Evolutionary conservation across 768 basidiomycete species (phyloP).

Genomic region (Zangia roseola): DNA sequence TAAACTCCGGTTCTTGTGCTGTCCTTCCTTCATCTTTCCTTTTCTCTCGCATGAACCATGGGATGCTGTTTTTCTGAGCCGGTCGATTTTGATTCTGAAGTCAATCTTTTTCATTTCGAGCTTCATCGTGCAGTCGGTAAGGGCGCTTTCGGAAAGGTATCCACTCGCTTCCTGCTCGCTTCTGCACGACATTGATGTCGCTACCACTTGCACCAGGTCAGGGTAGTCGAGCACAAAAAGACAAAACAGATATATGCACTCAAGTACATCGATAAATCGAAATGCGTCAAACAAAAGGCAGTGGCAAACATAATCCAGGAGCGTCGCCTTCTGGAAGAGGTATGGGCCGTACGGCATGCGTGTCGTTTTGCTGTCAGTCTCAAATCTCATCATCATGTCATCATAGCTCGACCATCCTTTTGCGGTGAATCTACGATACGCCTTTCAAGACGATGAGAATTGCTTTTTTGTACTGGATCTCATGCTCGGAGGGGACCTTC

Average conservation of each 20-base stretch:
- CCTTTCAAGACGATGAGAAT: slow-evolving; percentile 96
- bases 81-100: slow-evolving; percentile 81
- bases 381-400: not conserved
- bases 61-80: slow-evolving; percentile 66
- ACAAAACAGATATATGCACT: slow-evolving; percentile 90
- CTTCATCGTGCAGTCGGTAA: slow-evolving; percentile 94
- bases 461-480: slow-evolving; percentile 98
- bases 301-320: slow-evolving; percentile 94
- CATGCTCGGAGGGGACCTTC: slow-evolving; percentile 93
- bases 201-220: slow-evolving; percentile 55
- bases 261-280: slow-evolving; percentile 97
- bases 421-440: slow-evolving; percentile 87
- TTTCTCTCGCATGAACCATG: slow-evolving; percentile 48
- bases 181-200: slow-evolving; percentile 5
- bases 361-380: slow-evolving; percentile 2
- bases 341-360: slow-evolving; percentile 37
- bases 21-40: slow-evolving; percentile 30
- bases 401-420: slow-evolving; percentile 84
- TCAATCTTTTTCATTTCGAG: slow-evolving; percentile 94
- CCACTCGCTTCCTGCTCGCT: slow-evolving; percentile 6
- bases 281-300: slow-evolving; percentile 87
- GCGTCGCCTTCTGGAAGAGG: slow-evolving; percentile 89
- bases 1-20: slow-evolving; percentile 18
- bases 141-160: slow-evolving; percentile 97
- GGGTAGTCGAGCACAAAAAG: slow-evolving; percentile 95